These are phyloP conservation scores for Fistulifera solaris DNA, from an alignment of 108 stramenopile genomes.

Conservation along the genomic window DNA sequence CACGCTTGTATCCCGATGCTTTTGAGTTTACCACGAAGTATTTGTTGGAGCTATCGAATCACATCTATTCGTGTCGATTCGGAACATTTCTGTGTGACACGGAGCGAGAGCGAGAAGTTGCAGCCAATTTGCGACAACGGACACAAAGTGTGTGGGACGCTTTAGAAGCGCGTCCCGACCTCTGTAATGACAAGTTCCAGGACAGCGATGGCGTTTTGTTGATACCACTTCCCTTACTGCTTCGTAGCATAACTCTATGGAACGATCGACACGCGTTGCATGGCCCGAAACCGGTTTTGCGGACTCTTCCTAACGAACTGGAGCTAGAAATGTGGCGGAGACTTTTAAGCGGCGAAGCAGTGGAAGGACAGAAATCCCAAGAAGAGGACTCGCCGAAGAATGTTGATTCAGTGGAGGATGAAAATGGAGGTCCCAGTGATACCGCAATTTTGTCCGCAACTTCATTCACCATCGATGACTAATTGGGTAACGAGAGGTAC, in stretches of 20 bases:
- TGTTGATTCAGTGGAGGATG: no score
- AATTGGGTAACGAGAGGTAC: no score
- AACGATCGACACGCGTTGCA: slow-evolving; percentile 58
- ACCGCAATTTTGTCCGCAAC: no score
- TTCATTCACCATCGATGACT: no score
- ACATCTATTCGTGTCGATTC: slow-evolving; percentile 87
- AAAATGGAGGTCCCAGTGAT: no score
- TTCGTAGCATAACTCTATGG: slow-evolving; percentile 75
- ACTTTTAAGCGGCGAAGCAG: no score
- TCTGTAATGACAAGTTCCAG: slow-evolving; percentile 27
- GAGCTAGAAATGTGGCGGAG: no score
- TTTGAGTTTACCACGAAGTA: slow-evolving; percentile 85
- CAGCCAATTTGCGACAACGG: slow-evolving; percentile 69
- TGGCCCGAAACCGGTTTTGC: slow-evolving; percentile 52
- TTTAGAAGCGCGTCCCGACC: slow-evolving; percentile 44
- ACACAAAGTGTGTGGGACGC: slow-evolving; percentile 83
- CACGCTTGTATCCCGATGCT: slow-evolving; percentile 73
- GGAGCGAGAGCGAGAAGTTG: slow-evolving; percentile 75
- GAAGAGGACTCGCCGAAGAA: no score
- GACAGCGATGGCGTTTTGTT: slow-evolving; percentile 44
- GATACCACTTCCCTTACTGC: slow-evolving; percentile 70
- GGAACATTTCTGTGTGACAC: slow-evolving; percentile 91
- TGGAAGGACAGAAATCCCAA: no score
- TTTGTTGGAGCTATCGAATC: slow-evolving; percentile 68
- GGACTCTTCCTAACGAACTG: slow-evolving; percentile 20